A percentile compares a stretch with the other conserved stretches of the same genome.
Conservation (phyloP, 176 grass and related monocot genomes). For the Carex myosuroides region DNA sequence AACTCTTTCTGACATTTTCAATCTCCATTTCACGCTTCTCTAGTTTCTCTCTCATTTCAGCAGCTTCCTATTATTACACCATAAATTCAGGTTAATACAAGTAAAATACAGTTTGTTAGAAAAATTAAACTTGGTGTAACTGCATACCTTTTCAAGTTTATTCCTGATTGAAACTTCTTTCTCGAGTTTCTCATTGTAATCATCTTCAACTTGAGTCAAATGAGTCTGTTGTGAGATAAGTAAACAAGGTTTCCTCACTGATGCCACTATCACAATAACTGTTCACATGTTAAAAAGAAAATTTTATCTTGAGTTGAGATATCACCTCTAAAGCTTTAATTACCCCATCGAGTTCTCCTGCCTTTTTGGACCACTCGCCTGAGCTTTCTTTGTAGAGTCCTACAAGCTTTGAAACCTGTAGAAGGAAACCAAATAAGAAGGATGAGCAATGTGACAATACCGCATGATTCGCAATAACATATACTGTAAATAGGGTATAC, state of each 20-base stretch:
- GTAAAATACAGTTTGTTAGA: background rate
- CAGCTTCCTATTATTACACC: constrained; percentile 43
- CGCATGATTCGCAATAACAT: background rate
- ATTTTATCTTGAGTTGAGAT: constrained; percentile 1
- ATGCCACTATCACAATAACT: background rate
- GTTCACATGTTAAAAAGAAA: background rate
- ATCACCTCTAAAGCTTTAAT: constrained; percentile 97
- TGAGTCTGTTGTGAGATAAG: constrained; percentile 55
- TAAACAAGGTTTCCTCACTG: constrained; percentile 21
- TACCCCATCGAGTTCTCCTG: constrained; percentile 90
- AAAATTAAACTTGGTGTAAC: background rate
- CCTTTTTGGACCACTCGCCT: constrained; percentile 85
- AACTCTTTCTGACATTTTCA: constrained; percentile 76
- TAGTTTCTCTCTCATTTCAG: constrained; percentile 71
- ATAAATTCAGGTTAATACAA: background rate
- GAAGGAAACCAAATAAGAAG: background rate
- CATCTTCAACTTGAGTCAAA: constrained; percentile 83
- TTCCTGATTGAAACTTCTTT: constrained; percentile 53
- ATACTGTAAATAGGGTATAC: background rate
- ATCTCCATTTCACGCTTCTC: constrained; percentile 69
- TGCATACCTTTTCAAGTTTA: constrained; percentile 62
- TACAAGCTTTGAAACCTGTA: constrained; percentile 80
- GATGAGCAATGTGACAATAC: background rate
- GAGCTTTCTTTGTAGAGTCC: constrained; percentile 93
- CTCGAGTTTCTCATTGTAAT: constrained; percentile 87